Conservation (phyloP, 1,284 basidiomycete species). For the Tilletia walkeri region DNA sequence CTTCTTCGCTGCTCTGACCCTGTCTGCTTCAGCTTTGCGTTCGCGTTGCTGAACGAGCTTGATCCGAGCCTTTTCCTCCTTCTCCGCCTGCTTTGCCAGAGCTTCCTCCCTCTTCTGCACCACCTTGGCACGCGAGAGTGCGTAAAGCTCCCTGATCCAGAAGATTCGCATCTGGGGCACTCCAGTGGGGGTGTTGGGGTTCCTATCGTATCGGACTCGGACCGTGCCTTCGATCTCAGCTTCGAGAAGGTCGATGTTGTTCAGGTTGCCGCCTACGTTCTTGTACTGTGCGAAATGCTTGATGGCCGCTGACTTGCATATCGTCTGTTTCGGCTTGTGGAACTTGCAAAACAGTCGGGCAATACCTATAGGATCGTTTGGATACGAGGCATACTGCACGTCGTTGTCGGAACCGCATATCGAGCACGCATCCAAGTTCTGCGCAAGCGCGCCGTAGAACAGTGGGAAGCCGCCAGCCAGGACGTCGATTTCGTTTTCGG, state of each 20-base stretch:
- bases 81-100: neutral
- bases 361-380: neutral
- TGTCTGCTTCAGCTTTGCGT: too few relatives aligned
- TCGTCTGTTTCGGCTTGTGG: neutral
- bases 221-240: neutral
- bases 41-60: too few relatives aligned
- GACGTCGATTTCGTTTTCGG: neutral
- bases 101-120: neutral
- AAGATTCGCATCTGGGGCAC: neutral
- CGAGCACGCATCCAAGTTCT: neutral
- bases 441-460: neutral
- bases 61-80: too few relatives aligned
- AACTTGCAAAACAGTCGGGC: neutral
- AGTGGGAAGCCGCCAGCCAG: neutral
- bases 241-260: neutral
- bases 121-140: neutral
- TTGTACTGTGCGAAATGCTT: neutral
- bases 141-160: neutral
- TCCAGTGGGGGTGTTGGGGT: constrained; percentile 4
- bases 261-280: neutral
- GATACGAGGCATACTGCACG: neutral
- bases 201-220: neutral
- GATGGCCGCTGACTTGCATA: neutral
- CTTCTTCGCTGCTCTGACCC: too few relatives aligned
- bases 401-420: neutral